These are phyloP conservation scores for Quercus cerris DNA, from an alignment of 306 rosid species.

Conservation along the genomic window DNA sequence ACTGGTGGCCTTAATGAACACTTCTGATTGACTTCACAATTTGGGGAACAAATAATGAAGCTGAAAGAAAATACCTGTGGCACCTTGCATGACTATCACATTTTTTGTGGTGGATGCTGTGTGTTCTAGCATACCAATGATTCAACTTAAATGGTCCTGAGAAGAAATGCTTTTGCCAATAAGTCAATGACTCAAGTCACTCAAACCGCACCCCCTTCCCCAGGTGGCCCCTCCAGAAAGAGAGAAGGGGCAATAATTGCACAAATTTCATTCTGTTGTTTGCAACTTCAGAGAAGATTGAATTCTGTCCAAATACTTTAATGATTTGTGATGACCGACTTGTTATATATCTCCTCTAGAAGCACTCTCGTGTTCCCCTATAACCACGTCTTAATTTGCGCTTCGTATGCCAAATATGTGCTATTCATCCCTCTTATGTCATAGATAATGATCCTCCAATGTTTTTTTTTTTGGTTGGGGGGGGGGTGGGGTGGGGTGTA, in stretches of 20 bases:
- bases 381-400: background rate
- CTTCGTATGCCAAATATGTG: background rate
- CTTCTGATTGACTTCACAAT: background rate
- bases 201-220: background rate
- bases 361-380: background rate
- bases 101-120: background rate
- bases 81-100: conserved; percentile 2
- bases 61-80: background rate
- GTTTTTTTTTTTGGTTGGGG: background rate
- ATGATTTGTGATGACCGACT: background rate
- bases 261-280: background rate
- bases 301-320: background rate
- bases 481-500: background rate
- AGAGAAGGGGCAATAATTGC: background rate
- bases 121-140: background rate
- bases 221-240: background rate
- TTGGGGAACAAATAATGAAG: background rate
- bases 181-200: too few species aligned
- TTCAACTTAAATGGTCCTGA: background rate
- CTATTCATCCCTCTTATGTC: background rate
- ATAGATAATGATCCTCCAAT: background rate
- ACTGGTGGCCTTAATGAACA: background rate
- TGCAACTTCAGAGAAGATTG: background rate
- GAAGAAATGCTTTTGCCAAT: background rate
- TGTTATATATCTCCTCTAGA: background rate